These are phyloP conservation scores for Apiotrichum sp. DNA, from an alignment of 1,284 basidiomycete genomes.

Conservation along the genomic window DNA sequence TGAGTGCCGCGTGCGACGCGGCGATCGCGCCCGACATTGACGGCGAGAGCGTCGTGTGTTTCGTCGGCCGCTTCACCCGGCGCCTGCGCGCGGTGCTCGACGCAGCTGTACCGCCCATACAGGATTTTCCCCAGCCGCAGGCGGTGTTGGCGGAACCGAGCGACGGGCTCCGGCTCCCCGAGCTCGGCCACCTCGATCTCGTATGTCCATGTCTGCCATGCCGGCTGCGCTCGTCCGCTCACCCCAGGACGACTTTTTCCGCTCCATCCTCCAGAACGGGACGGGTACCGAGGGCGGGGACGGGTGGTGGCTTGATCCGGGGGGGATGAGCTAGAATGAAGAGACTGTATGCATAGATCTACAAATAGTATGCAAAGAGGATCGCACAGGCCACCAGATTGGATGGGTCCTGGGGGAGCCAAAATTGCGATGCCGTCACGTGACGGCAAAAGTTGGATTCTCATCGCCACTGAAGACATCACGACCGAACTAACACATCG, in stretches of 20 bases:
- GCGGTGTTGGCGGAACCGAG: no score
- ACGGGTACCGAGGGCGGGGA: background rate
- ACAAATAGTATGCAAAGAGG: no score
- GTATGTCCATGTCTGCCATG: no score
- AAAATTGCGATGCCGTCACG: background rate
- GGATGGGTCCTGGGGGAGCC: no score
- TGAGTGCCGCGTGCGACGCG: constrained; percentile 8
- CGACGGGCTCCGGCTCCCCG: no score
- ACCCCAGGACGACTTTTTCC: constrained; percentile 11
- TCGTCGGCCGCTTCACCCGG: constrained; percentile 17
- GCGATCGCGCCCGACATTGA: background rate
- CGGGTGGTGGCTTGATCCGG: constrained; percentile 10
- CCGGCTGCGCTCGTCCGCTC: no score
- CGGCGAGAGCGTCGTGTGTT: constrained; percentile 11
- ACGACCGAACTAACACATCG: no score
- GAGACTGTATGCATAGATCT: no score
- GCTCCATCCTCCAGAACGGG: constrained; percentile 7
- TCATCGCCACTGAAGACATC: background rate
- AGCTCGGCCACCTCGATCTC: no score
- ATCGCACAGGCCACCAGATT: no score
- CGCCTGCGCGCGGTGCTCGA: constrained; percentile 2
- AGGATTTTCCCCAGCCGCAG: no score
- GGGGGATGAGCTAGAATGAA: background rate
- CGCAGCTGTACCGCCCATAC: background rate
- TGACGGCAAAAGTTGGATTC: background rate